Evolutionary conservation across 2,329 filamentous ascomycete genomes (phyloP), one percentile per base, ranked within the genome.

Genomic region (Talaromyces funiculosus): DNA sequence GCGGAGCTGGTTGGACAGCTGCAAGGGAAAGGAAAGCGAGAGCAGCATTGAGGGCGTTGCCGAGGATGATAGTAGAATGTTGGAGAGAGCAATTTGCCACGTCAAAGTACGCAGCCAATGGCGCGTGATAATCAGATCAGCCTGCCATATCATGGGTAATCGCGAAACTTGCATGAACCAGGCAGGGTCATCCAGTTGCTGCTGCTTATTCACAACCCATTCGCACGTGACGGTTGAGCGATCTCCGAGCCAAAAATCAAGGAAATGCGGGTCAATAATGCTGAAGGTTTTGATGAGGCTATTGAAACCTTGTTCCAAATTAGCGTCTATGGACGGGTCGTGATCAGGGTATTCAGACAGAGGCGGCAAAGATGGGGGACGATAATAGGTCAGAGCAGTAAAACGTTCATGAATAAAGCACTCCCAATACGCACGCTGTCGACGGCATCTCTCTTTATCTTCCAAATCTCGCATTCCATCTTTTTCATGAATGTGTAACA

Each of bases 371-470:
- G 75, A 74, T 4, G 74, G 71, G n/a, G 70, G 73, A 4, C 78
- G 78, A 45, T 81, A 81, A 40, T 81, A 77, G 3, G 80, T 72
- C 26, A 84, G 78, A 35, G 79, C 79, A n/a, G 82, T 66, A 66
- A 84, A 84, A 16, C 83, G 78, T 66, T 84, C 82, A 62, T 84
- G 81, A 33, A 84, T 81, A 64, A 80, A 84, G 12, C 77, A 77
- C 63, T 82, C 77, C 81, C 82, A 84, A 67, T 84, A 84, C 0
- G 83, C 68, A 3, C 82, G 74, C 63, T 82, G 80, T 53, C 78
- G 68, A 53, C 74, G 71, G 24, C 77, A 73, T 24, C 75, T 69
- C 57, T 80, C 77, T 2, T 73, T 65, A 3, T 67, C 66, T 4
- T 69, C 63, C 0, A 80, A 62, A 0, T 63, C 64, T 4, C 63